Percentiles rank a stretch among this genome's conserved stretches.
phyloP scores from a whole-genome alignment of 106 monocot genomes.

The Amphibolis antarctica region DNA sequence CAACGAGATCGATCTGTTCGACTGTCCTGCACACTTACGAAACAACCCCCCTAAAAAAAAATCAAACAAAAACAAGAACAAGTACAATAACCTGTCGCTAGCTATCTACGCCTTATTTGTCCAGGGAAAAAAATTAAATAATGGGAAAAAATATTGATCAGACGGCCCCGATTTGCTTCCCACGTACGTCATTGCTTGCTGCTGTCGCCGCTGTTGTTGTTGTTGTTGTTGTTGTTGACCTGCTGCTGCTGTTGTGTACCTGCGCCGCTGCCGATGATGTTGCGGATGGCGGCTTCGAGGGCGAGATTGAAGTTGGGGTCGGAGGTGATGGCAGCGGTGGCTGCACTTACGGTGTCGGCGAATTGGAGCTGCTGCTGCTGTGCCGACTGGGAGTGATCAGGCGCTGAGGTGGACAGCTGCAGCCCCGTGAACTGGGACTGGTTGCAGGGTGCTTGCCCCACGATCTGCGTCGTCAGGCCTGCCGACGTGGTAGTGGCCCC shows the following conservation, averaged over 20 bases:
- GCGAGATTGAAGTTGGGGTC: constrained; percentile 60
- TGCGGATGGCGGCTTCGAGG: constrained; percentile 55
- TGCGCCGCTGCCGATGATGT: constrained; percentile 35
- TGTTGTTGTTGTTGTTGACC: neutral
- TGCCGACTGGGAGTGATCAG: neutral
- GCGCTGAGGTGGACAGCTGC: constrained; percentile 25
- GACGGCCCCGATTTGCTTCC: neutral
- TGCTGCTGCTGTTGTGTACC: neutral
- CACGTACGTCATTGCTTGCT: neutral
- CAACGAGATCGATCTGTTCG: no score
- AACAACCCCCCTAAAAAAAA: no score
- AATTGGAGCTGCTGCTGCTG: constrained; percentile 5
- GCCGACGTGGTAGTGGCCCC: no score
- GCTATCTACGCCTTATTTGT: no score
- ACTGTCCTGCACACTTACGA: no score
- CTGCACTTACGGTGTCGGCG: constrained; percentile 32
- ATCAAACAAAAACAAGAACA: no score
- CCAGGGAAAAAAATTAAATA: no score
- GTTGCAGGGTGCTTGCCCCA: constrained; percentile 40
- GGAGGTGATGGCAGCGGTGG: constrained; percentile 45
- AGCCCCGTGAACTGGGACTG: constrained; percentile 66
- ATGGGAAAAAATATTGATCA: no score
- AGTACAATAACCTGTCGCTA: no score
- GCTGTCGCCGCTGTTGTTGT: neutral
- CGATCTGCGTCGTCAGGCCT: constrained; percentile 8